Percentiles rank a stretch among this genome's conserved stretches.
These are phyloP conservation scores for Vaccinium vitisidaea DNA, from an alignment of 148 eudicot species.

Conservation along the genomic window DNA sequence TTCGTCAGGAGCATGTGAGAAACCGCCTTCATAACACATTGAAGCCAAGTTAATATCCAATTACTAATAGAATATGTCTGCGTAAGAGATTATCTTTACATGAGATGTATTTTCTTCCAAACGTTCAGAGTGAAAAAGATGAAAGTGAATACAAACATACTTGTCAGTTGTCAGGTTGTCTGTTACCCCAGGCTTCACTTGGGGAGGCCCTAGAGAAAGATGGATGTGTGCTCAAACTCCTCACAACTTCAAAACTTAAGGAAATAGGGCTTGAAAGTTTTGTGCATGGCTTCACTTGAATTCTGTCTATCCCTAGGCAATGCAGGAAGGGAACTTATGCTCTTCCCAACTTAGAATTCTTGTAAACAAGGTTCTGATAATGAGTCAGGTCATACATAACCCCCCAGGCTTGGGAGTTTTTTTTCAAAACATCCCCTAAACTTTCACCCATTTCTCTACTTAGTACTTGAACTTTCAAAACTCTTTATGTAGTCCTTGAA, in stretches of 20 bases:
- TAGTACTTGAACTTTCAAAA: no score
- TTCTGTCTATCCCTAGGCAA: neutral
- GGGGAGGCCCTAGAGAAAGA: neutral
- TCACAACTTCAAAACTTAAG: neutral
- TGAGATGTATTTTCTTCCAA: neutral
- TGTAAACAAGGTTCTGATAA: neutral
- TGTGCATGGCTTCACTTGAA: neutral
- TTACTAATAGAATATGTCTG: neutral
- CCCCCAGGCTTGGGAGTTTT: no score
- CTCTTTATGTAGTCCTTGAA: no score
- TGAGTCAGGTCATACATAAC: neutral
- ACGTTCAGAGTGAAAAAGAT: neutral
- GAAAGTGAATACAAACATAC: no score
- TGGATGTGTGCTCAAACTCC: neutral
- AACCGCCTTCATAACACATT: slow-evolving; percentile 57
- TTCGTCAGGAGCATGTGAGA: slow-evolving; percentile 77
- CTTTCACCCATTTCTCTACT: no score
- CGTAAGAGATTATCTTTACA: neutral
- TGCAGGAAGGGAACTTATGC: neutral
- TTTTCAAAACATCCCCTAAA: no score
- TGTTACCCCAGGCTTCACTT: neutral
- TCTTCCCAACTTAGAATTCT: neutral
- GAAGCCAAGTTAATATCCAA: slow-evolving; percentile 2
- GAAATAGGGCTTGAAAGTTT: neutral
- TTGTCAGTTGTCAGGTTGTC: neutral